Percentiles rank a stretch among this genome's conserved stretches.
These are phyloP conservation scores for Sequoia sempervirens DNA, from an alignment of 75 land plant species.

Conservation along the genomic window DNA sequence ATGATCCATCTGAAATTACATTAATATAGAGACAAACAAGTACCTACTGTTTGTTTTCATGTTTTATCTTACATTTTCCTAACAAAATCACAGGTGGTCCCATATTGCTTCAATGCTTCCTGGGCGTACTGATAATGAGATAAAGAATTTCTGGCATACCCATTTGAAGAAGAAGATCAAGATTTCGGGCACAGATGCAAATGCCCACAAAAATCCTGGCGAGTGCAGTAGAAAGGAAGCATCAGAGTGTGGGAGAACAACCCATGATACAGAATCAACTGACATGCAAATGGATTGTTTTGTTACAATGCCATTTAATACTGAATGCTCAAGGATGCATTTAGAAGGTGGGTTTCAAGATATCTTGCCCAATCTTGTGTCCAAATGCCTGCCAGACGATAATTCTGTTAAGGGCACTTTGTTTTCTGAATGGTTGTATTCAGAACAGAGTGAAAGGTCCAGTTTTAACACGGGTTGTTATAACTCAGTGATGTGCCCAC, in stretches of 20 bases:
- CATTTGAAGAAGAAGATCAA: slow-evolving; percentile 23
- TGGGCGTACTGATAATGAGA: slow-evolving; percentile 38
- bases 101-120: slow-evolving; percentile 27
- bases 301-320: background rate
- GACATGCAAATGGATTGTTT: background rate
- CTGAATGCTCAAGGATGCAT: background rate
- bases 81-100: slow-evolving; percentile 20
- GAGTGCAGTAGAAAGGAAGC: background rate
- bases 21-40: too few species aligned
- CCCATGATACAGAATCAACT: background rate
- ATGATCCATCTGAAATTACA: too few species aligned
- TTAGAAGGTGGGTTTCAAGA: background rate
- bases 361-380: background rate
- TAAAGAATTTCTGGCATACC: slow-evolving; percentile 34
- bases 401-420: background rate
- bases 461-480: background rate
- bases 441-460: background rate
- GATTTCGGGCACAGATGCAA: background rate
- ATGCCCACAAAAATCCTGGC: background rate
- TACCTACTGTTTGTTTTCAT: background rate
- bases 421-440: background rate
- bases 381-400: background rate
- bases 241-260: background rate
- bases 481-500: background rate
- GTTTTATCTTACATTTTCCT: background rate